These are phyloP conservation scores for Talinum fruticosum DNA, from an alignment of 148 eudicot genomes.

Conservation along the genomic window DNA sequence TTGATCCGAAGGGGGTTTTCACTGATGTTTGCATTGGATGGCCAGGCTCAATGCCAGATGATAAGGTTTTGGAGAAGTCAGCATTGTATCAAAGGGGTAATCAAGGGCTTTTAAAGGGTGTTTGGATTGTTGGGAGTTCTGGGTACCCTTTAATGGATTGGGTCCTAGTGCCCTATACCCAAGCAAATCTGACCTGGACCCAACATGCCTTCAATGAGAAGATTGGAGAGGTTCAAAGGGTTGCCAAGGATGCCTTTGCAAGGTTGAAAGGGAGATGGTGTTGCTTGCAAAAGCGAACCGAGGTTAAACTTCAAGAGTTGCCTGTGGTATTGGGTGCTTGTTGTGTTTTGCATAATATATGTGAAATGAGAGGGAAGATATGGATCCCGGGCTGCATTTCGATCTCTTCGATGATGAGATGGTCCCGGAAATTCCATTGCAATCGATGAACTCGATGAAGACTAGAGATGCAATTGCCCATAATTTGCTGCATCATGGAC, in stretches of 20 bases:
- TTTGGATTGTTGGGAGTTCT: slow-evolving; percentile 59
- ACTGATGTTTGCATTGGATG: slow-evolving; percentile 73
- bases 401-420: slow-evolving; percentile 66
- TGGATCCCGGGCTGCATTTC: slow-evolving; percentile 32
- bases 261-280: slow-evolving; percentile 70
- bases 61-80: slow-evolving; percentile 64
- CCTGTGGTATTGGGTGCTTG: slow-evolving; percentile 80
- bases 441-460: slow-evolving; percentile 45
- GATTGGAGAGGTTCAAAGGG: slow-evolving; percentile 46
- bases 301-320: slow-evolving; percentile 69
- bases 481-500: slow-evolving; percentile 66
- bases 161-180: slow-evolving; percentile 68
- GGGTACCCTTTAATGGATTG: slow-evolving; percentile 77
- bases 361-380: slow-evolving; percentile 57
- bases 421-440: slow-evolving; percentile 54
- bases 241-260: slow-evolving; percentile 54
- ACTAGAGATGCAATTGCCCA: slow-evolving; percentile 71
- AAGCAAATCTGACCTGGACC: slow-evolving; percentile 63
- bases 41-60: slow-evolving; percentile 81
- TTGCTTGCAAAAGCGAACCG: slow-evolving; percentile 72
- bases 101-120: slow-evolving; percentile 52
- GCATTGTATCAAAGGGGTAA: slow-evolving; percentile 56
- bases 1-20: slow-evolving; percentile 52
- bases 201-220: slow-evolving; percentile 77
- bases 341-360: slow-evolving; percentile 74